Evolutionary conservation across 352 stramenopile genomes (phyloP).

Genomic region (Pythium monospermum): DNA sequence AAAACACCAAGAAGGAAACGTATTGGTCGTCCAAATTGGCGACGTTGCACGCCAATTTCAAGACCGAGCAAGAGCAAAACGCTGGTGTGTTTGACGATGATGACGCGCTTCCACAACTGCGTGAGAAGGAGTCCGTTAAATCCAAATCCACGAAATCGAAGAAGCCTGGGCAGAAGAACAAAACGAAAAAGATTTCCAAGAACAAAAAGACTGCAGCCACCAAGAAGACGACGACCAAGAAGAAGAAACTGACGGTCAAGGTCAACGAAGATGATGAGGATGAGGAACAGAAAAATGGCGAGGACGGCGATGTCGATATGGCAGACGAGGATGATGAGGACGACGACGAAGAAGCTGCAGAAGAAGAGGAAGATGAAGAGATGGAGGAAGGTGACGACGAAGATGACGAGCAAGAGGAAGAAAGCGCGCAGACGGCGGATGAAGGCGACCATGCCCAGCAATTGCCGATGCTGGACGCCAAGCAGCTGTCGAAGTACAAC

Average conservation of each 20-base stretch:
- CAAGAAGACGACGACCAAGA: constrained; percentile 17
- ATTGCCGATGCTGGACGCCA: constrained; percentile 69
- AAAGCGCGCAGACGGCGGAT: background rate
- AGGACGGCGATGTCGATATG: constrained; percentile 15
- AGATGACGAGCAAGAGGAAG: constrained; percentile 1
- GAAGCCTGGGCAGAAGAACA: constrained; percentile 47
- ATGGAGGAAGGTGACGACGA: constrained; percentile 23
- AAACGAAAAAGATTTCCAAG: constrained; percentile 1
- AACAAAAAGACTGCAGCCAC: constrained; percentile 17
- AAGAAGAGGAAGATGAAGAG: constrained; percentile 21
- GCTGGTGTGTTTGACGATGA: constrained; percentile 62
- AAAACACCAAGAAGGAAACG: constrained; percentile 87
- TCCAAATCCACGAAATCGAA: constrained; percentile 35
- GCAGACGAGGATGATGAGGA: constrained; percentile 29
- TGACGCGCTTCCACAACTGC: constrained; percentile 27
- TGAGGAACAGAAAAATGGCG: constrained; percentile 31
- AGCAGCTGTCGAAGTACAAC: constrained; percentile 84
- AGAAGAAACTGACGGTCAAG: constrained; percentile 13
- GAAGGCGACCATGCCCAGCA: constrained; percentile 28
- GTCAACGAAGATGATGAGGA: constrained; percentile 12
- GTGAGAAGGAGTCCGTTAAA: background rate
- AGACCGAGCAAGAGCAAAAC: constrained; percentile 70
- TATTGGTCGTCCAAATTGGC: constrained; percentile 83
- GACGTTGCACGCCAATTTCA: constrained; percentile 53
- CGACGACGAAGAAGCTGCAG: constrained; percentile 19